Evolutionary conservation across 225 moss, liverwort and hornwort genomes (phyloP), one percentile per base, ranked within the genome.

Genomic region (Pseudisothecium myosuroides): DNA sequence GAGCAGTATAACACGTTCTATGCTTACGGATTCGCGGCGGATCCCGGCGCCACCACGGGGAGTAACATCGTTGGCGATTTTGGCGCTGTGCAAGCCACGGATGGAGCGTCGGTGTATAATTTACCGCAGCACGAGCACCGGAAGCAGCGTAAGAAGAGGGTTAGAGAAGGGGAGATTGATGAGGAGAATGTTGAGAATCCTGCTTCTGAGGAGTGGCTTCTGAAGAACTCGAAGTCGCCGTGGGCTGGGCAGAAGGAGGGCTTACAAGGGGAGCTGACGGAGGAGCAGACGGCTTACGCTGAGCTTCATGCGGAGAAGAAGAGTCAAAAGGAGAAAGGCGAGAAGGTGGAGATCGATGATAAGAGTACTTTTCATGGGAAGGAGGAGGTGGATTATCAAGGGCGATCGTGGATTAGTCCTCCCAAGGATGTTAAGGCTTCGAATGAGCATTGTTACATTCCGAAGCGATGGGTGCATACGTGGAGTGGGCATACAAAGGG

Each of bases 341-440:
- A 97, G 91, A 98, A 98, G 85, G 92, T 90, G 76, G 96, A 96
- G 82, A 92, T 94, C 47, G 91, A 95, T 45, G 95, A 96, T 59
- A 98, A 96, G 95, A 97, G 98, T 87, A 98, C 97, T 15, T 98
- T 98, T 81, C 98, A 98, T 86, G 98, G 98, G 34, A 98, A 98
- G 89, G 98, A 98, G 83, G 98, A 97, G 88, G 91, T 94, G 79
- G 97, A 98, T 81, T 98, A 98, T 87, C 98, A 98, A 88, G 98
- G 98, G 6, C 93, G 97, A 24, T 98, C 98, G 58, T 98, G 98
- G 98, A 95, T 98, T 83, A 90, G 90, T 85, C 95, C 98, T 77
- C 98, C 98, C 20, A 98, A 98, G 92, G 98, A 98, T 89, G 96
- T 96, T 69, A 97, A 97, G 90, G 96, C 98, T 18, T 94, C 96